Evolutionary conservation across 257 asterid genomes (phyloP).

Genomic region (Coffea canephora): DNA sequence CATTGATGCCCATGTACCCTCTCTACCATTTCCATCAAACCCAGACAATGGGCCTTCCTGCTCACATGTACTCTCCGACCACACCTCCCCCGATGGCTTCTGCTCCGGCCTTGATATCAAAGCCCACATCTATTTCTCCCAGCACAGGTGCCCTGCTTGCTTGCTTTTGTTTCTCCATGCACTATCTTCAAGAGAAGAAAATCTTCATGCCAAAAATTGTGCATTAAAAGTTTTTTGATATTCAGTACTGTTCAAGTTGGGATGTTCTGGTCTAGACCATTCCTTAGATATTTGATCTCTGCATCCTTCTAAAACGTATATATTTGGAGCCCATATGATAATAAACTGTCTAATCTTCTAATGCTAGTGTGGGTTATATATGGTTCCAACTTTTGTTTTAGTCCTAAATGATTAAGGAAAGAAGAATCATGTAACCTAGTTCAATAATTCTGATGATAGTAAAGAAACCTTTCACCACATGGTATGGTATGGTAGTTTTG

Average conservation of each 20-base stretch:
- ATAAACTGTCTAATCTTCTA: no score
- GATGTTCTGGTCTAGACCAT: no score
- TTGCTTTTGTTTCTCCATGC: no score
- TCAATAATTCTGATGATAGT: slow-evolving; percentile 25
- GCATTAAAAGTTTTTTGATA: no score
- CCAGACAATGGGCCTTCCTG: slow-evolving; percentile 86
- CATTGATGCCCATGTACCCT: slow-evolving; percentile 84
- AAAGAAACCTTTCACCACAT: slow-evolving; percentile 10
- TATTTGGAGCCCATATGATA: no score
- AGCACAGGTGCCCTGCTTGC: slow-evolving; percentile 37
- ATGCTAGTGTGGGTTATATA: no score
- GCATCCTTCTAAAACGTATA: no score
- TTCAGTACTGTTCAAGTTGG: no score
- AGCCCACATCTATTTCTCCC: slow-evolving; percentile 72
- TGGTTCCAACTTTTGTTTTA: no score
- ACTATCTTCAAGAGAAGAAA: no score
- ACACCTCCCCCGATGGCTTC: slow-evolving; percentile 51
- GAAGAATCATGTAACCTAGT: neutral
- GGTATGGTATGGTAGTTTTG: neutral
- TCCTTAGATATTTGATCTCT: no score
- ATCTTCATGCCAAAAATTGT: no score
- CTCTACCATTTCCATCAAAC: slow-evolving; percentile 60
- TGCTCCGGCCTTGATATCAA: slow-evolving; percentile 54
- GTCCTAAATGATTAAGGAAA: neutral
- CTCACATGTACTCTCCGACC: slow-evolving; percentile 62